Evolutionary conservation across 1,139 yeast genomes (phyloP), one percentile per base, ranked within the genome.

Genomic region (Zygosaccharomyces sapae): DNA sequence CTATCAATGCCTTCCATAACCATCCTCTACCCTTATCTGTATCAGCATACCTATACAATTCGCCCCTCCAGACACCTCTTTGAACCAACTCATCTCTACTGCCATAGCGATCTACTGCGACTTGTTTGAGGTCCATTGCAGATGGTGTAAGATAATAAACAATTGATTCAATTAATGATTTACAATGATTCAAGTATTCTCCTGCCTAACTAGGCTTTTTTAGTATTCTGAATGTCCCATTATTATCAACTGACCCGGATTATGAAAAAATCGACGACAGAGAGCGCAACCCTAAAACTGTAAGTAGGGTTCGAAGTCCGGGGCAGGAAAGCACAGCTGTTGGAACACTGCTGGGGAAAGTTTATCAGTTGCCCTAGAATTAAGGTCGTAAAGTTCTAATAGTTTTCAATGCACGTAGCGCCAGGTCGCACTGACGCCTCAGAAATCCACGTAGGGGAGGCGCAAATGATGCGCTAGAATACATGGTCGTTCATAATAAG

Each of bases 51-150:
- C 41, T 44, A 44, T 60, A 62, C 12, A 62, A 39, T 30, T 54
- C 59, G 9, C 60, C 61, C 5, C 54, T 48, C 67, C 67, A 62
- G 2, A 62, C 51, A 7, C 66, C 66, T 33, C 54, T 48, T 43
- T 51, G 54, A 6, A 56, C 49, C 47, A 62, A 47, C 36, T 58
- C 58, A n/a, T 61, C 62, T 29, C 61, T 51, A 6, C 55, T 53
- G 19, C 49, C 54, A 43, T 58, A 62, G 41, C 50, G 52, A 7
- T 54, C 51, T 3, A 60, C 49, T 9, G 56, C 50, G 20, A 37
- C 30, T 38, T 52, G 48, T 39, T 44, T 43, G 37, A 52, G 33
- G 39, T 48, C 49, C 54, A 50, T 50, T 16, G 12, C 27, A 10
- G 19, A 19, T 27, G 33, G 16, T 16, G 16, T 2, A 16, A 16